Base-by-base conservation (phyloP, 768 basidiomycete species). In the Leucocoprinus leucothites region DNA sequence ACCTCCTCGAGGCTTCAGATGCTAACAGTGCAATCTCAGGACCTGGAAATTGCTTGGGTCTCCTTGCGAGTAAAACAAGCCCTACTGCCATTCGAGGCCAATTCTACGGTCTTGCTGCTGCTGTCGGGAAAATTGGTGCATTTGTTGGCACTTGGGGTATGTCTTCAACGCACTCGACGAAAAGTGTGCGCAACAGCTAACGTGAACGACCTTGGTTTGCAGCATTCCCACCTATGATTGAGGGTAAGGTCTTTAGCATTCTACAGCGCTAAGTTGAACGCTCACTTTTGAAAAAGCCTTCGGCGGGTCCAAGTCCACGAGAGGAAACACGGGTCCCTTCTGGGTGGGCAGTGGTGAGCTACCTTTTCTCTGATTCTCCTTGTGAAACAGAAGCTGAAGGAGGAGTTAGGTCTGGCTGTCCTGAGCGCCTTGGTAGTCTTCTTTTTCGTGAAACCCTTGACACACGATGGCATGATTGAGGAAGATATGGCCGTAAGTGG, bases 71-170 rank as follows among this genome's bases (percentile, higher is more conserved):
- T 55, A 97, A 98, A 73, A 81, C 80, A 2, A 85, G 87, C 61
- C 92, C 94, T 0, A 96, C 94, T 0, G 91, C 88, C 19, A 75
- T 90, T 44, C 86, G 91, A 57, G 91, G 92, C 1, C 88, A 93
- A 48, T 89, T 85, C 68, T 94, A 95, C 64, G 94, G 93, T 22
- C 55, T 84, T 25, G 93, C 92, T 6, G 92, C 94, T 41, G 93
- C 94, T 13, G 64, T 90, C 47, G 94, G 91, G 34, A 94, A 94
- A 70, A 61, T 91, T 41, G 91, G 91, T 21, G 91, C 91, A 9
- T 91, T 92, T 66, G 77, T 84, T 44, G 91, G 91, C 24, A 91
- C 87, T 41, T 92, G 86, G 85, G 80, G 87, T 87, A 65, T 22
- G 85, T 38, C 49, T 25, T 53, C 51, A 18, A 6, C 11, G 2